phyloP scores from a whole-genome alignment of 179 eudicot species.

The Silene coronaria region DNA sequence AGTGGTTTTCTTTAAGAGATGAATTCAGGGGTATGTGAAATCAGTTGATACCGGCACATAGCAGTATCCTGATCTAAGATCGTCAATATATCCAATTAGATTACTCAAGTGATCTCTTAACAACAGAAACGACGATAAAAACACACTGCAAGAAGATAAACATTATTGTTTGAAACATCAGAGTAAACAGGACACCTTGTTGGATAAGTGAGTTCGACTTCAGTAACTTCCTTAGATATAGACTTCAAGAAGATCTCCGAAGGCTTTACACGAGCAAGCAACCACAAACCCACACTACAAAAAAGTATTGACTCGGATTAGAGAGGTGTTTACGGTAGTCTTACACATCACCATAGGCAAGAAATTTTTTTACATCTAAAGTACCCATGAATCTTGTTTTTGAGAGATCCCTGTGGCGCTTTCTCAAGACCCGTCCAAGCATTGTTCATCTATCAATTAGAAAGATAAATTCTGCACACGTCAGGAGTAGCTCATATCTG shows the following conservation, averaged over 20 bases:
- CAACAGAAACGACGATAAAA: background rate
- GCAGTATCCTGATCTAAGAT: background rate
- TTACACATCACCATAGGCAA: constrained; percentile 7
- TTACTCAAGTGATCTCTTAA: background rate
- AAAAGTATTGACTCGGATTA: constrained; percentile 15
- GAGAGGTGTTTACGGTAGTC: constrained; percentile 13
- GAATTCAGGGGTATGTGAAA: background rate
- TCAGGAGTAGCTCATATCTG: constrained; percentile 12
- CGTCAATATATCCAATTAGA: background rate
- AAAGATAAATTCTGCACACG: constrained; percentile 1
- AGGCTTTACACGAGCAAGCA: constrained; percentile 88
- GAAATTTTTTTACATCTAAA: constrained; percentile 28
- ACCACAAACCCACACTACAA: constrained; percentile 68
- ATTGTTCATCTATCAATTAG: constrained; percentile 62
- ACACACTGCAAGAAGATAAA: background rate
- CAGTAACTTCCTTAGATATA: constrained; percentile 67
- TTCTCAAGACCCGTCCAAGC: constrained; percentile 72
- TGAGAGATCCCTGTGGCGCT: constrained; percentile 79
- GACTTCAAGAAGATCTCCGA: constrained; percentile 91
- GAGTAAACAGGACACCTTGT: constrained; percentile 46
- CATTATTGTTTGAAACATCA: background rate
- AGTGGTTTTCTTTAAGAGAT: background rate
- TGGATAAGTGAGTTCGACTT: constrained; percentile 66
- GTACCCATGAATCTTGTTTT: constrained; percentile 86
- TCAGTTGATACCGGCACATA: too few relatives aligned